Conservation (phyloP, 2,329 filamentous ascomycete species). For the Penicillium nordicum region DNA sequence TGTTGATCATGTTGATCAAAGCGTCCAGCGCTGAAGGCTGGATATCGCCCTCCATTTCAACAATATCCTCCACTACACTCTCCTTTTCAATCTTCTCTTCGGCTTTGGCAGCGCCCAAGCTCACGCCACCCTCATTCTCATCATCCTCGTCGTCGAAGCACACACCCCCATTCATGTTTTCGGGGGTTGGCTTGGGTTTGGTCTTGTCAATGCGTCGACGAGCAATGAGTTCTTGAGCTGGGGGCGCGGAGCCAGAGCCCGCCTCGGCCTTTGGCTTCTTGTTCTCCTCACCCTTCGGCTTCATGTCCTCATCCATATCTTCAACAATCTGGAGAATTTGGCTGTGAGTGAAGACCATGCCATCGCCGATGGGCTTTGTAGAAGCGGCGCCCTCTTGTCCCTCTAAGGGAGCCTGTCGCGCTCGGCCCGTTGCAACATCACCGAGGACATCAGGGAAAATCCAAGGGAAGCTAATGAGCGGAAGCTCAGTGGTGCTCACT, state of each 20-base stretch:
- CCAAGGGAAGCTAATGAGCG: constrained; percentile 93
- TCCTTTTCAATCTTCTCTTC: not conserved
- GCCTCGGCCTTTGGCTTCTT: not conserved
- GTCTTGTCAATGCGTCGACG: not conserved
- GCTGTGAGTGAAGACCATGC: not conserved
- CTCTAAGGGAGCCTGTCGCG: constrained; percentile 19
- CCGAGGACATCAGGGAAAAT: constrained; percentile 72
- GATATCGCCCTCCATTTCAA: constrained; percentile 24
- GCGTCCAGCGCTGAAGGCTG: constrained; percentile 28
- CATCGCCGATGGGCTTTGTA: not conserved
- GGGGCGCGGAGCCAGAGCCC: not conserved
- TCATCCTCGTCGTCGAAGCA: not conserved
- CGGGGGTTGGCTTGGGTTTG: not conserved
- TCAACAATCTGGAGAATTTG: not conserved
- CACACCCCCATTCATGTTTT: not conserved
- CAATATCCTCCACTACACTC: constrained; percentile 11
- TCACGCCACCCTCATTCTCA: not conserved
- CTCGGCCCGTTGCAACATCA: constrained; percentile 56
- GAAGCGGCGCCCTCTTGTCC: not conserved
- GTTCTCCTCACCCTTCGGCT: not conserved
- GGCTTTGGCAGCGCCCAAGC: not conserved
- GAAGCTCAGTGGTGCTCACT: constrained; percentile 51
- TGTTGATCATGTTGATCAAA: constrained; percentile 13
- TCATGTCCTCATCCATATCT: not conserved
- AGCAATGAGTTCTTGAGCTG: not conserved